phyloP scores from a whole-genome alignment of 2,329 filamentous ascomycete species.

The Trematosphaeria pertusa region DNA sequence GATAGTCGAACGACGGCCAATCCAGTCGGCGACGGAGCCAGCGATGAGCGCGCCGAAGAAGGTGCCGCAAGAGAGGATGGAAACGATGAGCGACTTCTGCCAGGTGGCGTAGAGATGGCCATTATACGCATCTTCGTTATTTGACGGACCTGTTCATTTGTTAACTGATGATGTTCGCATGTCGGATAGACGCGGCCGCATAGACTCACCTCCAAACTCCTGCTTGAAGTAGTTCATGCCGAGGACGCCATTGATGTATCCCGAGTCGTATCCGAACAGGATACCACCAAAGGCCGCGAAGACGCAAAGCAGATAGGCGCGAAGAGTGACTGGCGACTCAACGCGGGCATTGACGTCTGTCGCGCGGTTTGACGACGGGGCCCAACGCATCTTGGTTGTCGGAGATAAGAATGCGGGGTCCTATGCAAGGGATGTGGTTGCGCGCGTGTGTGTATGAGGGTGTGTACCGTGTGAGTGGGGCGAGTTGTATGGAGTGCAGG shows the following conservation, averaged over 20 bases:
- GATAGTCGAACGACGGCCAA: slow-evolving; percentile 73
- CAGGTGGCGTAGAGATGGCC: slow-evolving; percentile 42
- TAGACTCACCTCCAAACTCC: slow-evolving; percentile 48
- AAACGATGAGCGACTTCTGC: slow-evolving; percentile 76
- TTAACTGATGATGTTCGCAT: slow-evolving; percentile 31
- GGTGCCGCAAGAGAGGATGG: slow-evolving; percentile 85
- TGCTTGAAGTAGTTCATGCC: slow-evolving; percentile 50
- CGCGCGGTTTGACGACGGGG: slow-evolving; percentile 25
- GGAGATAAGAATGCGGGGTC: neutral
- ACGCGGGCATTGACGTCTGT: slow-evolving; percentile 61
- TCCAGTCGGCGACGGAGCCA: slow-evolving; percentile 69
- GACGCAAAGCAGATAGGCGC: slow-evolving; percentile 54
- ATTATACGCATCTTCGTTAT: slow-evolving; percentile 48
- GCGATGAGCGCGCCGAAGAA: slow-evolving; percentile 77
- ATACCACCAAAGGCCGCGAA: slow-evolving; percentile 64
- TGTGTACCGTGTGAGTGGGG: neutral
- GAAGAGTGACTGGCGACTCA: slow-evolving; percentile 57
- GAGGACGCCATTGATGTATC: slow-evolving; percentile 73
- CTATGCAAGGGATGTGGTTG: slow-evolving; percentile 8
- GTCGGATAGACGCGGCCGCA: neutral
- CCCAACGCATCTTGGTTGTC: slow-evolving; percentile 31
- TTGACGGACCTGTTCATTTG: slow-evolving; percentile 68
- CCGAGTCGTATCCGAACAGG: slow-evolving; percentile 81
- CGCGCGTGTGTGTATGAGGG: neutral
- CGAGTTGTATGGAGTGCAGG: neutral